Base-by-base conservation (phyloP, 2,329 filamentous ascomycete genomes). In the Domatiomyces catenatus region DNA sequence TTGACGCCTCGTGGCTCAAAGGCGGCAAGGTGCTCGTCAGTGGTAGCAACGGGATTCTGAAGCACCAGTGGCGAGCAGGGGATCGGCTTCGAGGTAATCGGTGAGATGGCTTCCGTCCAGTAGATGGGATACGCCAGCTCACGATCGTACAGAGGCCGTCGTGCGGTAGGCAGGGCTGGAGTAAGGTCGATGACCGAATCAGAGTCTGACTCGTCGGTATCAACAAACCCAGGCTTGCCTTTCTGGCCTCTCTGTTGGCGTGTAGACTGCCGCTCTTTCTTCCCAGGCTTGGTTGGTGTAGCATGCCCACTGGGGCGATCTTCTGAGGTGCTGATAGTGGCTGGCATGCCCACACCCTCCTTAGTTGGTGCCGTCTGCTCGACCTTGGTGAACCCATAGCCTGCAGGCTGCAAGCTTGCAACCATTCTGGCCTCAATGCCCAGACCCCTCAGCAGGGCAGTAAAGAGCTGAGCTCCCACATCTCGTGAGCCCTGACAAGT, bases 101-200 rank as follows among this genome's bases (percentile, higher is more conserved):
- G 84, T 0, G 89, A 95, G 1, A 92, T 72, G 2, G 86, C 83
- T 65, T 98, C 92, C 0, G 84, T 84, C 92, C 92, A 98, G 65
- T 96, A 96, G 48, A 85, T 83, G 1, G 92, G 89, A 57, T 83
- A 92, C 2, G 81, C 78, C 24, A 95, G 72, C 58, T 94, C 88
- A 18, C 75, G 73, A 59, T 94, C 87, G 59, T 82, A 85, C 49
- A 74, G 72, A 24, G 55, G 45, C 36, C 55, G 51, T 52, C 72
- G 74, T 47, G 61, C 63, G 5, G 58, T 60, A 42, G 64, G 67
- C 57, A 68, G 75, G 48, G 64, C 67, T 4, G 70, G 66, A 2
- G 66, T 66, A 18, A 82, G 57, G 50, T 83, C 77, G 6, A 82
- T 66, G 1, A 81, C 68, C 0, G 77, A 78, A 6, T 79, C 72